Evolutionary conservation across 2,329 filamentous ascomycete species (phyloP).

Genomic region (Colletotrichum aenigma): DNA sequence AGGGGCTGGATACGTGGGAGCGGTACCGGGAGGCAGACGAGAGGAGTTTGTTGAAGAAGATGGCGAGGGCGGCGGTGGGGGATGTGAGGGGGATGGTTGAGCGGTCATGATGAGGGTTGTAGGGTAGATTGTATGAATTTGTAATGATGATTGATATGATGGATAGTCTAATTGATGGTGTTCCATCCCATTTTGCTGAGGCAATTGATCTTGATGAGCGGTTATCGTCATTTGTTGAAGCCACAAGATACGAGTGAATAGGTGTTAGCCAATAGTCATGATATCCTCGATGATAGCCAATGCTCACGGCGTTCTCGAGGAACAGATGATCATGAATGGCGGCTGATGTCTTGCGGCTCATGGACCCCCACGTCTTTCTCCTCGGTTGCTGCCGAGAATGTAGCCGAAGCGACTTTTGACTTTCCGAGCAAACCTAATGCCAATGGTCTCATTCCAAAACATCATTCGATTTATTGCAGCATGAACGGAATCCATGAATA

Average conservation of each 20-base stretch:
- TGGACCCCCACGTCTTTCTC: not conserved
- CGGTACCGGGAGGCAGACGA: constrained; percentile 87
- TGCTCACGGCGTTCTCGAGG: accelerated
- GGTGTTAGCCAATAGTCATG: not conserved
- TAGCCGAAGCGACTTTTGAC: not conserved
- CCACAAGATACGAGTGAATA: accelerated
- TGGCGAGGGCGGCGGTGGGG: constrained; percentile 77
- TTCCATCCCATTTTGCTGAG: not conserved
- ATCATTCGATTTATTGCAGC: not conserved
- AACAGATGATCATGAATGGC: accelerated
- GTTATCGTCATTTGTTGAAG: not conserved
- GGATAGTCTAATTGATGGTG: not conserved
- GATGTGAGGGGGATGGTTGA: constrained; percentile 60
- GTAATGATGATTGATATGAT: not conserved
- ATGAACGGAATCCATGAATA: not conserved
- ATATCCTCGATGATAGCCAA: accelerated
- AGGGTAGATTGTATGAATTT: not conserved
- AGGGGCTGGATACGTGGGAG: constrained; percentile 86
- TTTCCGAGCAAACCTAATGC: not conserved
- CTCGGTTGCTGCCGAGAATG: not conserved
- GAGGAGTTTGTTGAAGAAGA: constrained; percentile 83
- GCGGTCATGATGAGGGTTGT: constrained; percentile 5
- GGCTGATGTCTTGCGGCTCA: not conserved
- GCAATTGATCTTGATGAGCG: not conserved
- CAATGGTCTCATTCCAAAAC: not conserved